Conservation (phyloP, 495 filamentous ascomycete genomes). For the Aspergillus taichungensis region DNA sequence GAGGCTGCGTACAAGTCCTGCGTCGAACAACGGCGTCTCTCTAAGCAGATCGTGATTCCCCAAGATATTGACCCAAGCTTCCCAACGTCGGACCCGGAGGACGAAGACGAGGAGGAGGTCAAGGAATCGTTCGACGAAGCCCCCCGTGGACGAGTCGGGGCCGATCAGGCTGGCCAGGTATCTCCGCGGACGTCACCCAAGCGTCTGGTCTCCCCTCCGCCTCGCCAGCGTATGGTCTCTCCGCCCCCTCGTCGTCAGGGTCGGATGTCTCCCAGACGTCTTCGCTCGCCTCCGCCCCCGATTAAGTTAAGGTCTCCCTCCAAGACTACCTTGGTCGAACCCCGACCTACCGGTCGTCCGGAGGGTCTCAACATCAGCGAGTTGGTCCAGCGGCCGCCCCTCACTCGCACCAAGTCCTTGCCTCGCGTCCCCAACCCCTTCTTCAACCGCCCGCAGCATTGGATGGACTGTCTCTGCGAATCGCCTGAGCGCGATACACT, state of each 20-base stretch:
- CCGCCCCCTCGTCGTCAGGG: constrained; percentile 60
- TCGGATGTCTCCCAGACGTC: constrained; percentile 58
- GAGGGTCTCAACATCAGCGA: constrained; percentile 45
- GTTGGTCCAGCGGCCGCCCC: constrained; percentile 51
- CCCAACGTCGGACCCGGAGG: constrained; percentile 84
- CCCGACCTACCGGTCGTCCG: constrained; percentile 10
- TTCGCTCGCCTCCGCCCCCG: constrained; percentile 52
- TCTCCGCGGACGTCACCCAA: constrained; percentile 34
- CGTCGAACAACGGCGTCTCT: constrained; percentile 68
- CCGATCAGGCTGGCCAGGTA: constrained; percentile 16
- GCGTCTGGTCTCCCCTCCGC: constrained; percentile 46
- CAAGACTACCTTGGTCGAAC: constrained; percentile 20
- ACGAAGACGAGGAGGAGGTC: constrained; percentile 54
- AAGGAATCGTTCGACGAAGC: constrained; percentile 20
- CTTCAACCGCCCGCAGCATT: constrained; percentile 33
- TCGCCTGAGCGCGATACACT: constrained; percentile 36
- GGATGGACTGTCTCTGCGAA: constrained; percentile 21
- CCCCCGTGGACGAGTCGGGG: constrained; percentile 24
- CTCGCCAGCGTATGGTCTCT: constrained; percentile 40
- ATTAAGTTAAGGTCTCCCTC: constrained; percentile 21
- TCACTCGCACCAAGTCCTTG: constrained; percentile 69
- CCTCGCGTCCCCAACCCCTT: constrained; percentile 66
- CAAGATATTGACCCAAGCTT: constrained; percentile 98
- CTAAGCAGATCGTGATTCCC: constrained; percentile 68
- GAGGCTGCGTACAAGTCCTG: constrained; percentile 87